These are phyloP conservation scores for Dorcoceras hygrometricum DNA, from an alignment of 257 asterid genomes.

Conservation along the genomic window DNA sequence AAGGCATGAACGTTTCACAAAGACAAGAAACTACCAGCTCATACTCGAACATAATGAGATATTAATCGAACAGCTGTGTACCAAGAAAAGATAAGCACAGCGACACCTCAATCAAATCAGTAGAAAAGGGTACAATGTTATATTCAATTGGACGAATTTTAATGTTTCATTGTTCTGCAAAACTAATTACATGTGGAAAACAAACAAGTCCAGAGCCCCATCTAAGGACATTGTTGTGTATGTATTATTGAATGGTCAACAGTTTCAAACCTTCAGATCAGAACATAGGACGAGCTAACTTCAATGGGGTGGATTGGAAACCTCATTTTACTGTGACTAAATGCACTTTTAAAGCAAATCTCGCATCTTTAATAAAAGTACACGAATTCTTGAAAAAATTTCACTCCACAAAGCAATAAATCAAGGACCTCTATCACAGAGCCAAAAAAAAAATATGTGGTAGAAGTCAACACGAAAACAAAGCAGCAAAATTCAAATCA, in stretches of 20 bases:
- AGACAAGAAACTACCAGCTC: neutral
- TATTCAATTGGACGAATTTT: neutral
- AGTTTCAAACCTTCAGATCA: conserved; percentile 10
- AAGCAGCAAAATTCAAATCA: conserved; percentile 16
- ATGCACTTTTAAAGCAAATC: neutral
- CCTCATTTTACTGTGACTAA: neutral
- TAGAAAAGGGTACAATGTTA: conserved; percentile 1
- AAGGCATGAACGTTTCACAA: conserved; percentile 9
- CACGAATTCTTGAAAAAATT: neutral
- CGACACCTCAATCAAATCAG: conserved; percentile 19
- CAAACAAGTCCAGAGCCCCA: neutral
- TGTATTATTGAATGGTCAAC: conserved; percentile 6
- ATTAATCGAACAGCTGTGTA: neutral
- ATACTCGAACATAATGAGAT: neutral
- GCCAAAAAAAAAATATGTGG: neutral
- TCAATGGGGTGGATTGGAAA: neutral
- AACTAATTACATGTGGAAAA: conserved; percentile 1
- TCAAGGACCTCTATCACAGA: neutral
- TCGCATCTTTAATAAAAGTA: too few relatives aligned
- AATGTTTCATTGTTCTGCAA: neutral
- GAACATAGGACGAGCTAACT: neutral
- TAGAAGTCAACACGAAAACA: neutral
- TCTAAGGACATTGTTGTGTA: neutral
- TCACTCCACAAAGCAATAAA: conserved; percentile 8
- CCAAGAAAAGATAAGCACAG: conserved; percentile 5